phyloP scores from a whole-genome alignment of 768 basidiomycete species.

The Boletus sensibilis region DNA sequence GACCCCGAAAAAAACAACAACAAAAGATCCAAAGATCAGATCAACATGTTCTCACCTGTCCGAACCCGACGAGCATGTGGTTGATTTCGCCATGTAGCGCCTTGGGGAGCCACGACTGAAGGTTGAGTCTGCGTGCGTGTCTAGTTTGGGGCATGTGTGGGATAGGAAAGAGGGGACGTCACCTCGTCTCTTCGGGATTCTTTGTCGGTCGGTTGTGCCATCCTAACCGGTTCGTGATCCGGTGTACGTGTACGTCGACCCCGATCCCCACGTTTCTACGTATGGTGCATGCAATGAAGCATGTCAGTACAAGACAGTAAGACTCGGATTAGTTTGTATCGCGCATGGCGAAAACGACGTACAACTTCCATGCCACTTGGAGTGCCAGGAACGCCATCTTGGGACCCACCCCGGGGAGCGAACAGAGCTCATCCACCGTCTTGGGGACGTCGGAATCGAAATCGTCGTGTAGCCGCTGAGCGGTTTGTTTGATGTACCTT shows the following conservation, averaged over 20 bases:
- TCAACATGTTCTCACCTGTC: conserved; percentile 53
- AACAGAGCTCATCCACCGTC: conserved; percentile 84
- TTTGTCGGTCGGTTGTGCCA: conserved; percentile 90
- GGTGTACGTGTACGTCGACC: conserved; percentile 94
- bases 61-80: conserved; percentile 79
- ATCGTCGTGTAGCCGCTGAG: conserved; percentile 63
- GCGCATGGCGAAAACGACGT: conserved; percentile 20
- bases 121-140: conserved; percentile 50
- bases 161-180: background rate
- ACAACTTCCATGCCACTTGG: conserved; percentile 85
- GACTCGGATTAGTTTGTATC: background rate
- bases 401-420: conserved; percentile 88
- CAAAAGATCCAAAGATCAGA: background rate
- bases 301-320: background rate
- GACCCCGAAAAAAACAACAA: no score
- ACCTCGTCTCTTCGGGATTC: conserved; percentile 88
- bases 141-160: background rate
- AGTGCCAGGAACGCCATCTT: conserved; percentile 93
- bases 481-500: conserved; percentile 76
- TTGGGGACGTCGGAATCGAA: conserved; percentile 86
- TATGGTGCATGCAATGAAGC: background rate
- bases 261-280: conserved; percentile 84
- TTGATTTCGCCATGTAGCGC: conserved; percentile 76
- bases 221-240: conserved; percentile 89
- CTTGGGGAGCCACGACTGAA: conserved; percentile 81